Base-by-base conservation (phyloP, 106 monocot species). In the Platanthera zijinensis region DNA sequence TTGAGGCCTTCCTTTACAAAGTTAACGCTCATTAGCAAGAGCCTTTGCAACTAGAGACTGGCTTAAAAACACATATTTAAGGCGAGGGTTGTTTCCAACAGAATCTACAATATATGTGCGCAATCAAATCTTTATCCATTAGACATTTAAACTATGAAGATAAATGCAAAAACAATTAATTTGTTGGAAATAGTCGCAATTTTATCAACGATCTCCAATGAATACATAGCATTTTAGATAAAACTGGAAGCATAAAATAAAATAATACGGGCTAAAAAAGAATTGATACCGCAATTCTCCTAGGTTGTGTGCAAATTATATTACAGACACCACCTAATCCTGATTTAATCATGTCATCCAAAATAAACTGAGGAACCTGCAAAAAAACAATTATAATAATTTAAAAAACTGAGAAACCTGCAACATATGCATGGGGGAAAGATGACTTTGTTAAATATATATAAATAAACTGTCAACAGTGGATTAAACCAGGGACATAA, bases 301-400 rank as follows among this genome's bases (percentile, higher is more conserved):
- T 86, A 49, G 97, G 97, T 83, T 99, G 97, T 57, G 97, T 99
- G 81, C 97, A 99, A 54, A 99, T 78, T 78, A 99, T 87, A 77
- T 86, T 94, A 77, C 97, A 94, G 57, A 68, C 76, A 48, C 87
- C 94, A 64, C 97, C 97, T 10, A 74, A 68, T 15, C 85, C 84
- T 71, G 86, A 92, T 81, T 79, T 78, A 78, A 99, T 94, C 97
- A 99, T 94, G 57, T 91, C 90, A 79, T 99, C 97, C 86, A 99
- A 86, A 70, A 99, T 92, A 85, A 88, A 99, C 83, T 99, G 97
- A 46, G 97, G 97, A 61, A 94, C 91, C 97, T 96, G 80, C 52
- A 82, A 83, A 69, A 25, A 51, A 10, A 57, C 13, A 47, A 39
- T 1, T 3, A 39, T 39, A 39, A 39, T 39, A 39, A 39, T 39